Base-by-base conservation (phyloP, 768 basidiomycete species). In the Termitomyces bulborhizus region DNA sequence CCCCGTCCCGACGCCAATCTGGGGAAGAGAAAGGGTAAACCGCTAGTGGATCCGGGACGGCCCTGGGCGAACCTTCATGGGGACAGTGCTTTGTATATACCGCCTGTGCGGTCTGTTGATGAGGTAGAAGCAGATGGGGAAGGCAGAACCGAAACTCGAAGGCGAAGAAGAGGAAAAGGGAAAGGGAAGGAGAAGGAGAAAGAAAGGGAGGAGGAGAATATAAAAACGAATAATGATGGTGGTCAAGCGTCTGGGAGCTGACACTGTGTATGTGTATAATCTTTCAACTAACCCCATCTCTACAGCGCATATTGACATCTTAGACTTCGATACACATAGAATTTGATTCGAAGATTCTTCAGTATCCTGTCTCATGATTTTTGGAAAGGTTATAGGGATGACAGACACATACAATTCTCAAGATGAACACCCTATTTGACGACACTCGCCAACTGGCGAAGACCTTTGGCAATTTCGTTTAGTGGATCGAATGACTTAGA, bases 41-140 rank as follows among this genome's bases (percentile, higher is more conserved):
- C 60, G 40, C 75, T 37, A 61, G 66, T 52, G 31, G 51, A 52
- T 34, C 51, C 51, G 16, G 16, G 1, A 16, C 40, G 51, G 40
- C 51, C 41, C 13, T 52, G 51, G 51, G 51, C 41, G 11, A 52
- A 52, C 43, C 32, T 52, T 29, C 43, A 39, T 1, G 67, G 63
- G 45, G 69, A 61, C 13, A 62, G 66, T 11, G 61, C 70, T 40
- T 59, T 50, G 2, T 83, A 82, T 62, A 58, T 76, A 6, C 72
- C 75, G 2, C 63, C 66, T 41, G 45, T 48, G 37, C 58, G 43
- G 21, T 53, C 53, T 24, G 46, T 49, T 16, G 58, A 52, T 40
- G 58, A 55, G 37, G 54, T 21, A 16, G 46, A 36, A n/a, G 46
- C 32, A 21, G 49, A 40, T 3, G 31, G 3, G 13, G 57, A 59